A percentile compares a stretch with the other conserved stretches of the same genome.
Evolutionary conservation across 192 early-diverging fungal genomes (phyloP).

Genomic region (Gonapodya sp.): DNA sequence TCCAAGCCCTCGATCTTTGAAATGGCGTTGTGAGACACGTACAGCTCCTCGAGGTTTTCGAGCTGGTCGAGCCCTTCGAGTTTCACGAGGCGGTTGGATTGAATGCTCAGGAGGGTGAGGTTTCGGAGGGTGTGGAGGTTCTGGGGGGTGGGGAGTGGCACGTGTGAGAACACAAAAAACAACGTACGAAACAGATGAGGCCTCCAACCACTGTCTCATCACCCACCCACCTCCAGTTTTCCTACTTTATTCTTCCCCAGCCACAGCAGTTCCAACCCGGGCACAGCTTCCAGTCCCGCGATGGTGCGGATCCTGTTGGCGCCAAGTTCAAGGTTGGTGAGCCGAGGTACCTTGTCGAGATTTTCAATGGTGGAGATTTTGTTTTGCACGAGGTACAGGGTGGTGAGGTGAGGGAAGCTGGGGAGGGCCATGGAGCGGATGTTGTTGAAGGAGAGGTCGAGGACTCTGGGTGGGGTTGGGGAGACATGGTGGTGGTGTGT

Average conservation of each 20-base stretch:
- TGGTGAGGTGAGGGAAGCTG: conserved; percentile 35
- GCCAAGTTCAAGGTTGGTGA: conserved; percentile 86
- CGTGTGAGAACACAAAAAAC: background rate
- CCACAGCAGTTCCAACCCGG: conserved; percentile 80
- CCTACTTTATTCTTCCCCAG: conserved; percentile 97
- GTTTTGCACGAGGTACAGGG: conserved; percentile 90
- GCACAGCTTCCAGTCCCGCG: conserved; percentile 68
- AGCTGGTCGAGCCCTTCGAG: conserved; percentile 66
- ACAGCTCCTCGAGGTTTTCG: conserved; percentile 74
- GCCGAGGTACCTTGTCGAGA: conserved; percentile 46
- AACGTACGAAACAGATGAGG: too few species aligned
- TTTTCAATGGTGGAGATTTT: conserved; percentile 77
- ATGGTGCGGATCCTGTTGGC: conserved; percentile 86
- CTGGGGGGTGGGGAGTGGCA: background rate
- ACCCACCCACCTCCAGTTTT: conserved; percentile 50
- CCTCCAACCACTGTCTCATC: background rate
- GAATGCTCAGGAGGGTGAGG: conserved; percentile 61
- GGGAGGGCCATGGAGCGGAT: conserved; percentile 60
- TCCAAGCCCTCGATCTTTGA: conserved; percentile 66
- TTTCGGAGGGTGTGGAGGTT: conserved; percentile 13
- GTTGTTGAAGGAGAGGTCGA: conserved; percentile 96
- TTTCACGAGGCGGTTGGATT: conserved; percentile 77
- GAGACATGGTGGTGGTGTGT: background rate
- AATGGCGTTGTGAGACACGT: conserved; percentile 88
- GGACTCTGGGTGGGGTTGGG: conserved; percentile 20